Percentiles rank a stretch among this genome's conserved stretches.
phyloP scores from a whole-genome alignment of 352 stramenopile genomes.

The Thalassiosira sp. region DNA sequence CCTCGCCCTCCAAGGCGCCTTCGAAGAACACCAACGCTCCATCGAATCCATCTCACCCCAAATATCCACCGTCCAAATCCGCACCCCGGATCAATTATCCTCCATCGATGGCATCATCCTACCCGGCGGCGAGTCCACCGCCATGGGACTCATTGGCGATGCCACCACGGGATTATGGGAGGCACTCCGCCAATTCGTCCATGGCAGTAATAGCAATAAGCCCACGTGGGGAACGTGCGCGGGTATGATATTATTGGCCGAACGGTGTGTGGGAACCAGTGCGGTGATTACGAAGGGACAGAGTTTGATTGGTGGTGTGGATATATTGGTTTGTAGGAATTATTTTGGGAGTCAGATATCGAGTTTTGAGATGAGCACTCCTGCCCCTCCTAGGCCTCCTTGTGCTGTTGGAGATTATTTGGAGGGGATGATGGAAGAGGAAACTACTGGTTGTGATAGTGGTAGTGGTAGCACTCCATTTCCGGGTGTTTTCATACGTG shows the following conservation, averaged over 20 bases:
- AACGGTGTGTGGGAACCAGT: slow-evolving; percentile 84
- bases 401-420: slow-evolving; percentile 85
- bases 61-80: slow-evolving; percentile 60
- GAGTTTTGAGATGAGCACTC: slow-evolving; percentile 83
- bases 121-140: slow-evolving; percentile 93
- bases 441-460: too few species aligned
- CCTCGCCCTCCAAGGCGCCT: slow-evolving; percentile 78
- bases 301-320: slow-evolving; percentile 91
- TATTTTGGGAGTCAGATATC: slow-evolving; percentile 95
- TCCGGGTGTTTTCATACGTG: slow-evolving; percentile 95
- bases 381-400: slow-evolving; percentile 49
- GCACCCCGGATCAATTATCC: slow-evolving; percentile 63
- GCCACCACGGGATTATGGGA: slow-evolving; percentile 65
- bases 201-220: slow-evolving; percentile 51
- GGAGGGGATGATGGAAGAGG: slow-evolving; percentile 78
- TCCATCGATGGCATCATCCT: slow-evolving; percentile 90
- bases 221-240: slow-evolving; percentile 96
- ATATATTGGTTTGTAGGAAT: slow-evolving; percentile 95
- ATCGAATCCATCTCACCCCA: slow-evolving; percentile 38
- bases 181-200: slow-evolving; percentile 63
- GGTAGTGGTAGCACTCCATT: slow-evolving; percentile 69
- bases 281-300: slow-evolving; percentile 87
- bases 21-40: slow-evolving; percentile 76
- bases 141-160: slow-evolving; percentile 86
- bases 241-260: slow-evolving; percentile 95